Conservation (phyloP, 2,329 filamentous ascomycete genomes). For the Talaromyces rugulosus region DNA sequence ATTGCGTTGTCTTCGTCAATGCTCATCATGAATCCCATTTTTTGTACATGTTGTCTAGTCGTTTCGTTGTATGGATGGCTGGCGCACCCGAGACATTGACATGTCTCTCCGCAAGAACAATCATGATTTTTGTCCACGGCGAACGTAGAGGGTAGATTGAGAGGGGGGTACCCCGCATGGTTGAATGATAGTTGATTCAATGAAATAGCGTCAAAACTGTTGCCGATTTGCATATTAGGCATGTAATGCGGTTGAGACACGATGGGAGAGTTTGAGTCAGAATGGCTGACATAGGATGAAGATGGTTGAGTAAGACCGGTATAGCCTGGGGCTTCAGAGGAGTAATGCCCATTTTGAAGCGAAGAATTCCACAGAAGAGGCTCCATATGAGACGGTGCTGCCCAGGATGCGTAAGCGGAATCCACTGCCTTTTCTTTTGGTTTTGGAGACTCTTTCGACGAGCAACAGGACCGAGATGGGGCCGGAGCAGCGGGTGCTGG, state of each 20-base stretch:
- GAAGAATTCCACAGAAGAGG: constrained; percentile 2
- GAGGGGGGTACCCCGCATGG: constrained; percentile 12
- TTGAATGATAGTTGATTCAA: constrained; percentile 12
- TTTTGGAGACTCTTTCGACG: neutral
- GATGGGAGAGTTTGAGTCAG: constrained; percentile 2
- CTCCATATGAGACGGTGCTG: neutral
- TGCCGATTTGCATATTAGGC: neutral
- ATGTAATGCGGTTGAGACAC: constrained; percentile 2
- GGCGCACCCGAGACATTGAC: constrained; percentile 44
- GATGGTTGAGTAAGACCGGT: constrained; percentile 15
- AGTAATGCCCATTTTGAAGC: constrained; percentile 8
- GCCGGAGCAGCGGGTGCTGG: constrained; percentile 8
- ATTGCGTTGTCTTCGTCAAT: constrained; percentile 26
- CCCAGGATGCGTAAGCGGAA: constrained; percentile 1
- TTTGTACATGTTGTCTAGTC: constrained; percentile 42
- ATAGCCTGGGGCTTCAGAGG: constrained; percentile 18
- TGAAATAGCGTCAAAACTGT: neutral
- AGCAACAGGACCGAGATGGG: constrained; percentile 27
- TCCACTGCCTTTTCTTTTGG: neutral
- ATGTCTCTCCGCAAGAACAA: constrained; percentile 42
- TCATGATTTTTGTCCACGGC: constrained; percentile 25
- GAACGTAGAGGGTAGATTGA: constrained; percentile 11
- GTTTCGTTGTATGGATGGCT: constrained; percentile 45
- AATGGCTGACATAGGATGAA: constrained; percentile 18
- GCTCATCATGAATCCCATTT: constrained; percentile 42